These are phyloP conservation scores for Pholiota microspora DNA, from an alignment of 768 basidiomycete species.

Conservation along the genomic window DNA sequence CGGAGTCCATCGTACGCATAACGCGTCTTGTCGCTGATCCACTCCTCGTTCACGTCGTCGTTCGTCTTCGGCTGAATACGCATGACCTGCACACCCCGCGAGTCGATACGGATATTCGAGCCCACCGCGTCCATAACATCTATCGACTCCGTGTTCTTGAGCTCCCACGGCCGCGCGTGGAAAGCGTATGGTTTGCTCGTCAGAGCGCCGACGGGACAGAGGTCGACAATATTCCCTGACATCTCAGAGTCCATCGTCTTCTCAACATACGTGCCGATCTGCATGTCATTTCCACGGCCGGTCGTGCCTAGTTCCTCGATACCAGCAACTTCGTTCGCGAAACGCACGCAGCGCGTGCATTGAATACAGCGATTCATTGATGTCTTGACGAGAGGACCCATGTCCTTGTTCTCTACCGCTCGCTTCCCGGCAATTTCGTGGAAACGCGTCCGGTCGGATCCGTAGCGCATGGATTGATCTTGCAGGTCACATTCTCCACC, in stretches of 20 bases:
- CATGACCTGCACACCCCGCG: constrained; percentile 95
- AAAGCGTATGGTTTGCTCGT: constrained; percentile 99
- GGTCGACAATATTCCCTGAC: constrained; percentile 94
- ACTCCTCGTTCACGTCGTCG: constrained; percentile 98
- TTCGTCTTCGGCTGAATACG: constrained; percentile 94
- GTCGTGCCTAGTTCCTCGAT: constrained; percentile 97
- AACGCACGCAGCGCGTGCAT: constrained; percentile 98
- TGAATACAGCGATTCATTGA: constrained; percentile 99
- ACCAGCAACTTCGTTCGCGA: constrained; percentile 98
- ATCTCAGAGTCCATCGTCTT: constrained; percentile 97
- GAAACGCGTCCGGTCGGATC: constrained; percentile 95
- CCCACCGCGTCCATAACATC: constrained; percentile 96
- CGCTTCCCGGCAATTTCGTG: constrained; percentile 98
- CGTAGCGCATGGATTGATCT: constrained; percentile 99
- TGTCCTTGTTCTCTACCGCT: constrained; percentile 96
- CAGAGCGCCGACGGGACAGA: constrained; percentile 97
- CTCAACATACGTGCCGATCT: constrained; percentile 98
- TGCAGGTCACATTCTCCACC: constrained; percentile 99
- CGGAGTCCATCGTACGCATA: constrained; percentile 94
- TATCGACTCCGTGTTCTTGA: constrained; percentile 96
- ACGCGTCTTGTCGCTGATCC: constrained; percentile 99
- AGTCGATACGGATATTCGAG: constrained; percentile 95
- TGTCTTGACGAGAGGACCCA: constrained; percentile 97
- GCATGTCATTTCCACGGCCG: constrained; percentile 96
- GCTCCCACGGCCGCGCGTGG: constrained; percentile 96